Evolutionary conservation across 768 basidiomycete genomes (phyloP), one percentile per base, ranked within the genome.

Genomic region (Phylloporus sp.): DNA sequence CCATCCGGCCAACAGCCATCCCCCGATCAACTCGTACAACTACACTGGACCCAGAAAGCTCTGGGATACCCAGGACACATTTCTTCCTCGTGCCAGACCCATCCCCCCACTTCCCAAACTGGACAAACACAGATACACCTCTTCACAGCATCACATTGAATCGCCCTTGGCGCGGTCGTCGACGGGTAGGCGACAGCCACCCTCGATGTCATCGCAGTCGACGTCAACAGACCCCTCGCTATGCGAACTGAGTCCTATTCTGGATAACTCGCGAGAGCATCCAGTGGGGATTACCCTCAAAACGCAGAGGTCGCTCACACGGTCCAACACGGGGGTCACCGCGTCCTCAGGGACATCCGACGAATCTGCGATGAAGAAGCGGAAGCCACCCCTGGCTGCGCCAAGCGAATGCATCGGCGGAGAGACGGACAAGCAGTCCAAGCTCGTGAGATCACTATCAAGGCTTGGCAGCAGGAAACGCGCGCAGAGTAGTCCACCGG

Each of bases 361-460:
- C 24, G 26, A 42, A 4, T 11, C 24, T 23, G 15, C 8, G 16
- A 23, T 36, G 2, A 20, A 35, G 6, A 7, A n/a, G 18, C 65
- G 67, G 67, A 24, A 26, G 4, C 59, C 69, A 5, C 69, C 67
- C 15, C 49, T 1, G 40, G 40, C 28, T 69, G 69, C 67, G 32
- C 35, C 4, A 65, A 63, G 4, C 60, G 2, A 31, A 54, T 15
- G 36, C 31, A 20, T 36, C 36, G n/a, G n/a, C 36, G 36, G 9
- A 18, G 36, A 36, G 4, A 9, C 36, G 6, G 47, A 27, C 27
- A 29, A 34, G 5, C 42, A 22, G 36, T 9, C 13, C 13, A 56
- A 29, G 10, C 16, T 5, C 9, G 38, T 8, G 18, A 26, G 28
- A 8, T 36, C 18, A n/a, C 36, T 36, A 34, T 4, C 20, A 11